A percentile compares a stretch with the other conserved stretches of the same genome.
phyloP scores from a whole-genome alignment of 2,329 filamentous ascomycete species.

The Fusarium succisae region DNA sequence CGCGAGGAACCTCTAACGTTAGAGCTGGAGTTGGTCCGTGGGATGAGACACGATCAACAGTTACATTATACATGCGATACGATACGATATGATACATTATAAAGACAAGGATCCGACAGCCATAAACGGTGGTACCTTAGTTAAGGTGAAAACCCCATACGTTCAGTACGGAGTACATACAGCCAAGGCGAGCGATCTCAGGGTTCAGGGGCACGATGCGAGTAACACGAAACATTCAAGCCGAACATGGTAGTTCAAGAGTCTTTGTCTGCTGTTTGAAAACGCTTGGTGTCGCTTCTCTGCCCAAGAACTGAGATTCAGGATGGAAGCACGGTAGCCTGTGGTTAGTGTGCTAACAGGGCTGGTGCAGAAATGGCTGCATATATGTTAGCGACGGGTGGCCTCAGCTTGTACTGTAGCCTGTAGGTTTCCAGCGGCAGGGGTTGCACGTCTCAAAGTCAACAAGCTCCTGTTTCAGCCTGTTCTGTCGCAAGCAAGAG shows the following conservation, averaged over 20 bases:
- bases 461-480: constrained; percentile 32
- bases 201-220: constrained; percentile 18
- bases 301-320: constrained; percentile 13
- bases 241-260: not conserved
- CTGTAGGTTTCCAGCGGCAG: not conserved
- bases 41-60: constrained; percentile 32
- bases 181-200: constrained; percentile 25
- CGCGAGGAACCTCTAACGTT: constrained; percentile 4
- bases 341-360: constrained; percentile 22
- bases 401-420: not conserved
- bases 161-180: not conserved
- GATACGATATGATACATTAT: constrained; percentile 22
- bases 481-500: constrained; percentile 33
- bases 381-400: constrained; percentile 17
- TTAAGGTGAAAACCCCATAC: not conserved
- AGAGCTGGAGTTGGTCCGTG: constrained; percentile 1
- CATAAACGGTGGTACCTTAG: not conserved
- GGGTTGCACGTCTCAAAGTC: constrained; percentile 25
- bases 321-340: not conserved
- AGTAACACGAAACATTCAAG: constrained; percentile 14
- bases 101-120: constrained; percentile 3
- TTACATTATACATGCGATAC: constrained; percentile 23
- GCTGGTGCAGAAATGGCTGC: constrained; percentile 8
- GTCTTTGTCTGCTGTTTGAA: not conserved
- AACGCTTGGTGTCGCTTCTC: constrained; percentile 14